phyloP scores from a whole-genome alignment of 2,329 filamentous ascomycete species.

The Stagonosporopsis rhizophila region DNA sequence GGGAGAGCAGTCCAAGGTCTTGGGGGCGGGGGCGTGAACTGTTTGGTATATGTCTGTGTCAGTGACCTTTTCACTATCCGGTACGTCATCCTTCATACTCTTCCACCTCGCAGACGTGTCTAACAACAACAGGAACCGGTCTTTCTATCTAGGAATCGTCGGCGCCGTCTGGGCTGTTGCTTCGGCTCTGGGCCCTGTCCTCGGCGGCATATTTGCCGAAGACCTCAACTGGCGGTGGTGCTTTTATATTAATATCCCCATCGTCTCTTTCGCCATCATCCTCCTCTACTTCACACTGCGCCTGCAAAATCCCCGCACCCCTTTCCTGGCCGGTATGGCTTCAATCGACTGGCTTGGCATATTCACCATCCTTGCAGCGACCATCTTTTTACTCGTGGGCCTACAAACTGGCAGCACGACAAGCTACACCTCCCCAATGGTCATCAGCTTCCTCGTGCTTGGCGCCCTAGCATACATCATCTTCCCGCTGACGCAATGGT shows the following conservation, averaged over 20 bases:
- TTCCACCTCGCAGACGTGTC: background rate
- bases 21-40: constrained; percentile 61
- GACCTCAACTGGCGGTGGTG: constrained; percentile 60
- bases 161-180: constrained; percentile 65
- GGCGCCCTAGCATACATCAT: constrained; percentile 54
- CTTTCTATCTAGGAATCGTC: constrained; percentile 60
- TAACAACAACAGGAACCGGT: constrained; percentile 45
- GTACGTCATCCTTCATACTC: constrained; percentile 21
- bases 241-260: constrained; percentile 55
- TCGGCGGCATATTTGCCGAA: constrained; percentile 60
- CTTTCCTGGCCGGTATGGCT: constrained; percentile 53
- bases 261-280: constrained; percentile 58
- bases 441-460: constrained; percentile 60
- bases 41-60: constrained; percentile 62
- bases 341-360: constrained; percentile 63
- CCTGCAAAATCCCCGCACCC: constrained; percentile 60
- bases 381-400: constrained; percentile 60
- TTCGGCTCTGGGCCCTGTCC: constrained; percentile 59
- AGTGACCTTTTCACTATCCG: constrained; percentile 60
- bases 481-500: constrained; percentile 68
- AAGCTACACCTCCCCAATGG: constrained; percentile 57
- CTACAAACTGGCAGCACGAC: constrained; percentile 60
- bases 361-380: constrained; percentile 56
- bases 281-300: constrained; percentile 61
- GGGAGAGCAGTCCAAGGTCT: constrained; percentile 62